Conservation (phyloP, 768 basidiomycete genomes). For the Mycena venus region DNA sequence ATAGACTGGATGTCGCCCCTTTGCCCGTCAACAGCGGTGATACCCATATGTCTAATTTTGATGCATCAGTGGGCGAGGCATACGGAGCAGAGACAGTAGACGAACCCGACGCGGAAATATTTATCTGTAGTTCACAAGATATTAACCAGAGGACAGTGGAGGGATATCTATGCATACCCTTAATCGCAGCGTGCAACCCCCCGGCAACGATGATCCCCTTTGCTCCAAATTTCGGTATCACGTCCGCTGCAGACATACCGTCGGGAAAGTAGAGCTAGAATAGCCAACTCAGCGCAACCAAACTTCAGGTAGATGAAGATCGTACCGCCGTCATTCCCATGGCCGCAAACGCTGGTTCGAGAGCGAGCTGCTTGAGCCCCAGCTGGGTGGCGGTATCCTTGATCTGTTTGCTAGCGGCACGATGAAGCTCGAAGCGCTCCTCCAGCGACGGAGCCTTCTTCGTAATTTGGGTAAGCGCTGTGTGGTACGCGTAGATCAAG, state of each 20-base stretch:
- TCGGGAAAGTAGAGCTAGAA: conserved; percentile 85
- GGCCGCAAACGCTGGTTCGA: conserved; percentile 73
- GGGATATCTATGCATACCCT: conserved; percentile 62
- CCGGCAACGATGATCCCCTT: conserved; percentile 87
- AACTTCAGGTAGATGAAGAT: not conserved
- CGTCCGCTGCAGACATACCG: conserved; percentile 80
- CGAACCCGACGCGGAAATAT: conserved; percentile 92
- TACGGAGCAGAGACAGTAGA: conserved; percentile 29
- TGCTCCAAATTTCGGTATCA: conserved; percentile 80
- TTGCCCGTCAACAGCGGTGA: conserved; percentile 77
- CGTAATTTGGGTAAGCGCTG: conserved; percentile 83
- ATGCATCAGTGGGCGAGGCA: conserved; percentile 14
- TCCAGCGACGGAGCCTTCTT: conserved; percentile 73
- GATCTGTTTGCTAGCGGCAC: conserved; percentile 73
- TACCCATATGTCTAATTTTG: conserved; percentile 84
- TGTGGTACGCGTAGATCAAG: conserved; percentile 91
- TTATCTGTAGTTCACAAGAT: conserved; percentile 62
- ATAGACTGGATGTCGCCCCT: conserved; percentile 85
- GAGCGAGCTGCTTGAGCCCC: conserved; percentile 82
- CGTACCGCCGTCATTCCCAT: conserved; percentile 95
- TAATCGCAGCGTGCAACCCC: conserved; percentile 87
- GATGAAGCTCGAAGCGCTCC: conserved; percentile 85
- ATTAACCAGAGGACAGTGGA: not conserved
- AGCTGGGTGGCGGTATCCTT: conserved; percentile 75
- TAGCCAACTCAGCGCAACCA: not conserved